Evolutionary conservation across 768 basidiomycete genomes (phyloP), one percentile per base, ranked within the genome.

Genomic region (Boletus huronensis): DNA sequence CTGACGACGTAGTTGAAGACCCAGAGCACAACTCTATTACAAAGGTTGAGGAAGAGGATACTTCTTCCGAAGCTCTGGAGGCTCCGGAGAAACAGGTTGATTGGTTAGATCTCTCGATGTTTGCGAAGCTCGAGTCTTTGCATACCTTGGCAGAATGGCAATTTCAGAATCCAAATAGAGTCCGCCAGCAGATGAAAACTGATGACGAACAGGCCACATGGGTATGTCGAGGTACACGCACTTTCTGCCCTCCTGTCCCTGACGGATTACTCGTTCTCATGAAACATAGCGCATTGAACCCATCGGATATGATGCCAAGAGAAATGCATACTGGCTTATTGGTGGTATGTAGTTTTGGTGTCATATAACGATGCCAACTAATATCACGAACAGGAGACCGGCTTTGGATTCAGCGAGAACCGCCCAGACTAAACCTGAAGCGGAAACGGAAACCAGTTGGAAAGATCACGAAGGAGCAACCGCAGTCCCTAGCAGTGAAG

Each of bases 321-420:
- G 74, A 7, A 91, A 92, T 66, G 84, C 87, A 0, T 93, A 92
- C 65, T 93, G 90, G 90, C 70, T 92, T 23, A 88, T 94, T 58
- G 91, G 92, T 40, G 79, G 88, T 88, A 71, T 35, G 74, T 34
- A 8, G 21, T 32, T 19, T 8, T 32, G 26, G 14, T 47, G 21
- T 41, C 48, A 25, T 34, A 28, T 21, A 6, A 31, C 46, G 14
- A 45, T 36, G 23, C 31, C 50, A 28, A 49, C 52, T 51, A 49
- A 58, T 32, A 43, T 26, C 10, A 17, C 43, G n/a, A 35, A 42
- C 53, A 90, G 90, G 82, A 51, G 86, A 92, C 64, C 85, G 92
- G 23, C 76, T 94, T 23, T 94, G 92, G 92, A 82, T 92, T 41
- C 91, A 93, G 65, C 86, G 88, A n/a, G 73, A 76, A 29, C 79